Evolutionary conservation across 2,329 filamentous ascomycete species (phyloP), one percentile per base, ranked within the genome.

Genomic region (Didymella arachidicola): DNA sequence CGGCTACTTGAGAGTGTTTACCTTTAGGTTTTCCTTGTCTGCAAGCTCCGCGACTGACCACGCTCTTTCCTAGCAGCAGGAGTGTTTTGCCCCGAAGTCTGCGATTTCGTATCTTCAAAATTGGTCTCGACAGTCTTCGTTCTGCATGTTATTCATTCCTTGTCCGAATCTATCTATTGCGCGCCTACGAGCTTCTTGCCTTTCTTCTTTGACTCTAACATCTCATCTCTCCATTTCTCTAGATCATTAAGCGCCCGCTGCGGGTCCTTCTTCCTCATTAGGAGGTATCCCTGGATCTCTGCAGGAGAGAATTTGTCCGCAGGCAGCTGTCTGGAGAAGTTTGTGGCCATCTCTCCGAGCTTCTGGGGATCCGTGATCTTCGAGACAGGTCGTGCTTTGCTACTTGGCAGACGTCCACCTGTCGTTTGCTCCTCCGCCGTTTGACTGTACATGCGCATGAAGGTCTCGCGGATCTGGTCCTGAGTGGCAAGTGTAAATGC

Each of bases 271-370:
- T 83, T 83, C 58, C 80, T 72, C 62, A 77, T 78, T 50, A 85
- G 75, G 42, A 86, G 70, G 63, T 82, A 83, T 4, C 81, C 82
- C 66, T 85, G 82, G 26, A 85, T 77, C 68, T 85, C 81, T 3
- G 82, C 82, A 1, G 82, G 83, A 16, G 80, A 81, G 56, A 85
- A 83, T 7, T 65, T 77, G 25, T 75, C 69, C 46, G 82, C 79
- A 0, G 82, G 82, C 10, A 86, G 57, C 27, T 69, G 57, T 2
- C 68, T 65, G 1, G 82, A 79, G 65, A 86, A 86, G 10, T 77
- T 61, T 4, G 72, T 55, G 7, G 82, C 80, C 61, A 84, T 72
- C 11, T 63, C 64, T 8, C 36, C 27, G 4, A 54, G 27, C 18
- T 11, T 43, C 36, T 47, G 16, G 1, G 43, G 44, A 29, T 54